These are phyloP conservation scores for Hypoxylon lenormandii DNA, from an alignment of 495 filamentous ascomycete genomes.

Conservation along the genomic window DNA sequence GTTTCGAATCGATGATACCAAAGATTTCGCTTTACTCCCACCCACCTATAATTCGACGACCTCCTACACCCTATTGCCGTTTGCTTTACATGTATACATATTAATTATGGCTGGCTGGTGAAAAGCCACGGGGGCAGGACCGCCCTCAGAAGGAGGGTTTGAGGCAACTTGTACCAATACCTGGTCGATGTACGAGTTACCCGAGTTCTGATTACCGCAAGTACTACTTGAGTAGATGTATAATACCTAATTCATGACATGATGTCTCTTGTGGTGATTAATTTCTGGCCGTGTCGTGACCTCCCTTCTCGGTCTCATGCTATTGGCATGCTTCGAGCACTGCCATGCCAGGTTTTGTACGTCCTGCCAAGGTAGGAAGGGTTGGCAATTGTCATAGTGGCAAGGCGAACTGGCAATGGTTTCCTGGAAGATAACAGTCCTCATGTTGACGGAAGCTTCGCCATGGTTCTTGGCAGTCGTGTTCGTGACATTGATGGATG, in stretches of 20 bases:
- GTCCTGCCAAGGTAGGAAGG: neutral
- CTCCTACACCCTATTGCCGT: slow-evolving; percentile 12
- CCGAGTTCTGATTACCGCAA: slow-evolving; percentile 11
- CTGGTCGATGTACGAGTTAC: slow-evolving; percentile 16
- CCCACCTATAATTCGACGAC: slow-evolving; percentile 27
- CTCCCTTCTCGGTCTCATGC: neutral
- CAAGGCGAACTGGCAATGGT: too few relatives aligned
- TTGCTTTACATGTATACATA: slow-evolving; percentile 32
- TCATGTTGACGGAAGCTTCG: too few relatives aligned
- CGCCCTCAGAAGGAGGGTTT: slow-evolving; percentile 8
- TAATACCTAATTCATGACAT: slow-evolving; percentile 30
- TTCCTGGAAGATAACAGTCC: too few relatives aligned
- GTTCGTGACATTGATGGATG: too few relatives aligned
- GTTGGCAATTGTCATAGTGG: too few relatives aligned
- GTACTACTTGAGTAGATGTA: slow-evolving; percentile 35
- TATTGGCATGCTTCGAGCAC: neutral
- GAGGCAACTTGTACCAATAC: neutral
- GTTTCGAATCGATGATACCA: slow-evolving; percentile 52
- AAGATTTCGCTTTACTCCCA: slow-evolving; percentile 29
- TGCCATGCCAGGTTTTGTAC: neutral
- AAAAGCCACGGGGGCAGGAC: slow-evolving; percentile 5
- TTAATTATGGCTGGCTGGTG: slow-evolving; percentile 22
- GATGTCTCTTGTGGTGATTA: slow-evolving; percentile 24
- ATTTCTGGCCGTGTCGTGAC: neutral
- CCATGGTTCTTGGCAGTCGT: too few relatives aligned